Percentiles rank a stretch among this genome's conserved stretches.
Conservation (phyloP, 768 basidiomycete species). For the Leccinum olivaceopallidum region DNA sequence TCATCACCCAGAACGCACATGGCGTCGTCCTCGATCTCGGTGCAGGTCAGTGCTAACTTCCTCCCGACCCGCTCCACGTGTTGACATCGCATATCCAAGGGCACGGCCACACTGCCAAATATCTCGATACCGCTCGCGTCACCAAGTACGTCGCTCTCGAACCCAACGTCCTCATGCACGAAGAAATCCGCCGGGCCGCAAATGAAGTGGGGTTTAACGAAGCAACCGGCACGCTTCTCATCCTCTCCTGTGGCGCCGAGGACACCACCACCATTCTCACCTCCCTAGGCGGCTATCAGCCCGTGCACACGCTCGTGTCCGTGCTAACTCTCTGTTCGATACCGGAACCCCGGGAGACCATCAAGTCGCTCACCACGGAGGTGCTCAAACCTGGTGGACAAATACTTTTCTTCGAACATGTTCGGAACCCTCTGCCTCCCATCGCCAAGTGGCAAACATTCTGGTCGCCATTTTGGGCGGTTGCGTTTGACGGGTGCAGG, state of each 20-base stretch:
- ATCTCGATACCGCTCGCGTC: constrained; percentile 56
- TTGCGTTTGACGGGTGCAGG: constrained; percentile 61
- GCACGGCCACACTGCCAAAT: constrained; percentile 60
- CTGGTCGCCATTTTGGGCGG: constrained; percentile 71
- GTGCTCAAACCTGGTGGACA: constrained; percentile 65
- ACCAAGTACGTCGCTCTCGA: constrained; percentile 72
- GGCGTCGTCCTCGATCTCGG: constrained; percentile 70
- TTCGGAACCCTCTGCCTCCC: constrained; percentile 50
- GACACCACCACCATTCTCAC: constrained; percentile 50
- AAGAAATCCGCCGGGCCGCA: constrained; percentile 50
- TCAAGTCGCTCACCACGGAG: constrained; percentile 47
- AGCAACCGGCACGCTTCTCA: constrained; percentile 49
- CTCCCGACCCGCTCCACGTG: neutral
- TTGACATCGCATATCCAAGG: constrained; percentile 38
- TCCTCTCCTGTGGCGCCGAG: constrained; percentile 67
- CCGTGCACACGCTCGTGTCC: constrained; percentile 63
- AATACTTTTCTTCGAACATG: constrained; percentile 72
- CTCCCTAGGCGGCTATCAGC: constrained; percentile 35
- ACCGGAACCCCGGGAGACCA: constrained; percentile 51
- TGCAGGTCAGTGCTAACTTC: constrained; percentile 45
- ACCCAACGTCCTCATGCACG: constrained; percentile 68
- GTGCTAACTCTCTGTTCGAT: constrained; percentile 49
- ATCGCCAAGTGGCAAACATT: constrained; percentile 72
- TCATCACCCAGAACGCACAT: constrained; percentile 55
- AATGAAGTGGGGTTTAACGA: constrained; percentile 53